Conservation (phyloP, 2,329 filamentous ascomycete species). For the Venturia aucupariae region DNA sequence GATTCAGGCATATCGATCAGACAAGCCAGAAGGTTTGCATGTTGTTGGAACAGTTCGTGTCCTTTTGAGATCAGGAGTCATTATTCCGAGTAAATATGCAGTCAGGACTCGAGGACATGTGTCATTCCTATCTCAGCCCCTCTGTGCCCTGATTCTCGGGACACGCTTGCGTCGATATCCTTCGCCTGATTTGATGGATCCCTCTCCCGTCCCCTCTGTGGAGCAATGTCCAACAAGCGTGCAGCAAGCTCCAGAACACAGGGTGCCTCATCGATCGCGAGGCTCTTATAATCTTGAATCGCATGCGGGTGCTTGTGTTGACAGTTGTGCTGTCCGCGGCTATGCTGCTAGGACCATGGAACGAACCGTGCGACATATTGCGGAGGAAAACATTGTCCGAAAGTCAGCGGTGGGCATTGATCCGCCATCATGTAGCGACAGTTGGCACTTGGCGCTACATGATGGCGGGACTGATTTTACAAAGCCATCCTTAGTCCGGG, state of each 20-base stretch:
- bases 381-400: not conserved
- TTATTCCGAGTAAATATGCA: too few relatives aligned
- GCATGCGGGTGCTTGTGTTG: not conserved
- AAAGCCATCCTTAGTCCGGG: too few relatives aligned
- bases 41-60: not conserved
- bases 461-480: too few relatives aligned
- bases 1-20: not conserved
- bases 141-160: not conserved
- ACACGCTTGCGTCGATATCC: not conserved
- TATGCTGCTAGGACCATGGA: not conserved
- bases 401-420: too few relatives aligned
- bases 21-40: not conserved
- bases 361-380: not conserved
- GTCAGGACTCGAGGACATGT: too few relatives aligned
- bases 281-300: not conserved
- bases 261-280: not conserved
- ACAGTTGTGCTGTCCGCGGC: not conserved
- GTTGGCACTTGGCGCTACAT: too few relatives aligned
- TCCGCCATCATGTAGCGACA: too few relatives aligned
- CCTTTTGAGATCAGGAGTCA: not conserved
- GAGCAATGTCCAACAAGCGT: not conserved
- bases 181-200: not conserved
- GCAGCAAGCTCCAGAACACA: not conserved
- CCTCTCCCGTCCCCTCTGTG: not conserved
- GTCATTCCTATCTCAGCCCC: too few relatives aligned